Evolutionary conservation across 192 early-diverging fungal species (phyloP), one percentile per base, ranked within the genome.

Genomic region (Thamnidium elegans): DNA sequence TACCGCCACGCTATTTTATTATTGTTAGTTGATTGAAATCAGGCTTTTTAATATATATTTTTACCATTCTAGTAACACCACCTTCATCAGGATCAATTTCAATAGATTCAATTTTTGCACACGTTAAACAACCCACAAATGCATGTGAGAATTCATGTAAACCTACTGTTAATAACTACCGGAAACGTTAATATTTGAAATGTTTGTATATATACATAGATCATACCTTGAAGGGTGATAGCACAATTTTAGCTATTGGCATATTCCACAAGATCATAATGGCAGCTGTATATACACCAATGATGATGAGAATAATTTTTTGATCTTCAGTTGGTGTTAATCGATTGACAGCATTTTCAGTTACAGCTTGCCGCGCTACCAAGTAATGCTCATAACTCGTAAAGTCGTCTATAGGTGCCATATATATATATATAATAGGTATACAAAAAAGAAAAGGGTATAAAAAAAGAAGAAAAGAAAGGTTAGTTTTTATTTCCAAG

Each of bases 101-200:
- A 52, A 99, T 94, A 19, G 89, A 89, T 56, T 90, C 82, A 13
- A 99, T 90, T 59, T 87, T 86, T 14, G 89, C 97, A 19, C 95
- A 92, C n/a, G 95, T 97, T 62, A 86, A 84, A 39, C 84, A 78
- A 0, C 92, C 93, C 19, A 93, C 93, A 30, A 81, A 80, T 1
- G 95, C 97, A 72, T 99, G 95, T 30, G 92, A 88, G 71, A 96
- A 96, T 74, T 99, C 97, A 69, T 99, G 97, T 46, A 99, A 72
- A 17, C 89, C 92, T 46, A 98, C 95, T 0, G 92, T 93, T 9
- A 94, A 79, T 32, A 95, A 78, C 89, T 91, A 71, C 9, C 6
- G 7, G 14, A 50, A 32, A 47, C 56, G 58, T 65, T 32, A 66
- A 14, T 20, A 30, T 26, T 17, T 17, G 2, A 23, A 21, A 1